These are phyloP conservation scores for Boechera retrofracta DNA, from an alignment of 345 rosid genomes.

Conservation along the genomic window DNA sequence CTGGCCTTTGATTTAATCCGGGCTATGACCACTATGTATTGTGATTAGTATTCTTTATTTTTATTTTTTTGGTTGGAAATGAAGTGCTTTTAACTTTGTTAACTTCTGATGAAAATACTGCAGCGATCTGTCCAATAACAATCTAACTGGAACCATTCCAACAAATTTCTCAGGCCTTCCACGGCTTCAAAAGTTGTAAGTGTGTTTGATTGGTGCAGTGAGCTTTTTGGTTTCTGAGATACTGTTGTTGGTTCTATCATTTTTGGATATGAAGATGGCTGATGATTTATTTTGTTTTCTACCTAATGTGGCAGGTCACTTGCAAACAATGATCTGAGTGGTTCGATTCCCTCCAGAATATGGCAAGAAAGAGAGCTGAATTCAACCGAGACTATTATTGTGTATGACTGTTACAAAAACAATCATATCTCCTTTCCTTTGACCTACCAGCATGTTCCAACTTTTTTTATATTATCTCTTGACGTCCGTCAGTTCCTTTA, in stretches of 20 bases:
- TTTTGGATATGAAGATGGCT: constrained; percentile 16
- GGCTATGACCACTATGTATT: neutral
- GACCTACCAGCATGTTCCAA: constrained; percentile 30
- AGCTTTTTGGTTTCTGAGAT: constrained; percentile 29
- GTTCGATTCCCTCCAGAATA: constrained; percentile 67
- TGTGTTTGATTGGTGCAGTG: constrained; percentile 8
- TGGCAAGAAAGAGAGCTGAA: constrained; percentile 73
- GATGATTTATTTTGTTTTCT: constrained; percentile 37
- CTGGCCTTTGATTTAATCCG: constrained; percentile 11
- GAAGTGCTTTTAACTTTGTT: constrained; percentile 14
- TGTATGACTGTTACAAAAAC: constrained; percentile 61
- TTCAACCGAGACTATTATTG: constrained; percentile 53
- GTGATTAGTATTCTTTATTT: neutral
- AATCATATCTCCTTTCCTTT: constrained; percentile 24
- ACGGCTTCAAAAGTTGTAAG: constrained; percentile 77
- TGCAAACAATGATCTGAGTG: constrained; percentile 76
- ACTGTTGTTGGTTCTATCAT: constrained; percentile 9
- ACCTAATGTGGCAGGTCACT: constrained; percentile 65
- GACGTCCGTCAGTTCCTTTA: neutral
- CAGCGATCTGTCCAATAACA: constrained; percentile 79
- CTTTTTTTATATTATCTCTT: constrained; percentile 6
- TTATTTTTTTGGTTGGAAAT: constrained; percentile 2
- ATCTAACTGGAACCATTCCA: constrained; percentile 76
- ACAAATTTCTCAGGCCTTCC: constrained; percentile 66
- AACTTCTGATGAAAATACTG: constrained; percentile 41